A percentile compares a stretch with the other conserved stretches of the same genome.
Evolutionary conservation across 2,329 filamentous ascomycete genomes (phyloP).

Genomic region (Aspergillus arachidicola): DNA sequence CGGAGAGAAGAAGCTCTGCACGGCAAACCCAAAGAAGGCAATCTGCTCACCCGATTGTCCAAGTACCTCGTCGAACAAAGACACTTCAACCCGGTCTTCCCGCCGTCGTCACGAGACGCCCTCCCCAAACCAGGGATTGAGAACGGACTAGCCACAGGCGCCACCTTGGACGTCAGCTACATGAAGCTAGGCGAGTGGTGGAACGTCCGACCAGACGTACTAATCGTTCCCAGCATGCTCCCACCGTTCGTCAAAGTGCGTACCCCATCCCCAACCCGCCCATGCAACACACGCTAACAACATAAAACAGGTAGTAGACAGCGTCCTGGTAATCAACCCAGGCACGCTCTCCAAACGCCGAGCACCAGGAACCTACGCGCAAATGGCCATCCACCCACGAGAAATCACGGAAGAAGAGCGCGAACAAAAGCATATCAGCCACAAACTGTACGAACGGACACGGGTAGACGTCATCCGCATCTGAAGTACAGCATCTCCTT

Average conservation of each 20-base stretch:
- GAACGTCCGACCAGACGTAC: slow-evolving; percentile 78
- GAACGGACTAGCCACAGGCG: slow-evolving; percentile 67
- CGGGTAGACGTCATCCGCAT: slow-evolving; percentile 87
- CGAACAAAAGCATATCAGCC: slow-evolving; percentile 62
- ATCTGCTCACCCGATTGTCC: slow-evolving; percentile 71
- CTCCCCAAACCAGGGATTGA: slow-evolving; percentile 66
- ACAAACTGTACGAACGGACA: slow-evolving; percentile 78
- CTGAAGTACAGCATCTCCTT: slow-evolving; percentile 33
- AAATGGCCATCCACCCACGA: slow-evolving; percentile 73
- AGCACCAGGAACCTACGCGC: slow-evolving; percentile 82
- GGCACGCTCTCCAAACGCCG: slow-evolving; percentile 82
- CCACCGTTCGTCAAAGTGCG: slow-evolving; percentile 85
- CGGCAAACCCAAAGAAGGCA: slow-evolving; percentile 57
- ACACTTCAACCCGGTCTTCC: slow-evolving; percentile 88
- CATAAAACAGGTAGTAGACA: slow-evolving; percentile 76
- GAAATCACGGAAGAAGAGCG: slow-evolving; percentile 61
- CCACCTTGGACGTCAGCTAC: slow-evolving; percentile 80
- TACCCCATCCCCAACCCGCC: slow-evolving; percentile 1
- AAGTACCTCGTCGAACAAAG: slow-evolving; percentile 84
- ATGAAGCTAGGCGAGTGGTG: slow-evolving; percentile 90
- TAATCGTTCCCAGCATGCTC: slow-evolving; percentile 79
- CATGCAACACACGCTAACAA: background rate
- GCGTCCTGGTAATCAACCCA: slow-evolving; percentile 87
- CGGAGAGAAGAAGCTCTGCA: slow-evolving; percentile 70
- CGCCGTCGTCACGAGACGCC: slow-evolving; percentile 69